Base-by-base conservation (phyloP, 306 rosid species). In the Corylus heterophylla region DNA sequence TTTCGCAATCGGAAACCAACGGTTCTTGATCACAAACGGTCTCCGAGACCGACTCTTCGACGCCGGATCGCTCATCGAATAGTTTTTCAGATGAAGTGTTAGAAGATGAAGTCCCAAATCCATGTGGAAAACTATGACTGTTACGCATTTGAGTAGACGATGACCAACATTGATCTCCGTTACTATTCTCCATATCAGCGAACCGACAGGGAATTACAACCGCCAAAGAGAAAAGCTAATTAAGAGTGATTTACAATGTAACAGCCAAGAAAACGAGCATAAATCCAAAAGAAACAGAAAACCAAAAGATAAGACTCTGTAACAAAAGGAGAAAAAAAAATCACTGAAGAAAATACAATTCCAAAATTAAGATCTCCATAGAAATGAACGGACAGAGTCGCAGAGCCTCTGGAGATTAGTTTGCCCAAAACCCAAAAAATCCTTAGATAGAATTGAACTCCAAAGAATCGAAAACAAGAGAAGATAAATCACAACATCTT, bases 1-100 rank as follows among this genome's bases (percentile, higher is more conserved):
- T 94, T 77, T 89, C 92, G 77, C 84, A 83, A 49, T 88, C 95
- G n/a, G 96, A 92, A 82, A 88, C 81, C 8, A 47, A 47, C 2
- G 92, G 81, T 4, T 81, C 94, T 4, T 82, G 87, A n/a, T 84
- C 79, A 58, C 62, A 47, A 51, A 51, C 12, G 7, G 80, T 74
- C 44, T 51, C 86, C 3, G 84, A 79, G 2, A 55, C 25, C 22
- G 75, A 54, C 14, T 74, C 78, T 39, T 49, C 54, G 37, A 31
- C 39, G 22, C 56, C 44, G 6, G 61, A 69, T 10, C 58, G 79
- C 14, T 78, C 79, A 9, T 16, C 54, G 0, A 50, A 69, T 5
- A 54, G 76, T 37, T 58, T 58, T 45, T 69, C 22, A 3, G 54
- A 9, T 6, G 80, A 75, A 54, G 18, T 3, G 48, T 50, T 31